Base-by-base conservation (phyloP, 2,329 filamentous ascomycete species). In the Chaetomiaceae sp. region DNA sequence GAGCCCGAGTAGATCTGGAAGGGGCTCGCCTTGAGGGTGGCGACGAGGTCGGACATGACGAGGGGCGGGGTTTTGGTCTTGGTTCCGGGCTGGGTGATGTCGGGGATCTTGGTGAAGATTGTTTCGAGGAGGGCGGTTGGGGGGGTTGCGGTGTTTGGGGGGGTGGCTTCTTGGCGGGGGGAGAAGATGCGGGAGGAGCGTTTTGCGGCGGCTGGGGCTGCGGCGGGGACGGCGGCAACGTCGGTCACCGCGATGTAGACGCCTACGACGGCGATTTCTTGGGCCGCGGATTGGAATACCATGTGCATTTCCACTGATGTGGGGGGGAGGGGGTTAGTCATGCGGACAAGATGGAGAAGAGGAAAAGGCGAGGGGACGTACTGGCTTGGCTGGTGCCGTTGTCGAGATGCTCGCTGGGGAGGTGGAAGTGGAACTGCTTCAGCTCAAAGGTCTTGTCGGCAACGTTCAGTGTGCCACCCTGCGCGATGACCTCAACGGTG, bases 271-370 rank as follows among this genome's bases (percentile, higher is more conserved):
- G 71, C 70, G 33, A 74, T 67, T 48, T 72, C 61, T 13, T 63
- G 56, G 31, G 60, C 62, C 12, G 69, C 66, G 13, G 69, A 69
- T 60, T 76, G 68, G 62, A 79, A 81, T 35, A 83, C 80, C 71
- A 83, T 78, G 67, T 84, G 81, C 66, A 75, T 72, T 64, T 79
- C 76, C 70, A 79, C 68, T n/a, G n/a, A n/a, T 64, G 60, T 27
- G 25, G 25, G 25, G 10, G 33, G 27, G 2, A 4, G 13, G 10
- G 21, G 37, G 50, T 51, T 46, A 48, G 40, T 23, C n/a, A 1
- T 19, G 25, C 6, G 16, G n/a, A 6, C 2, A 7, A 16, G 19
- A 8, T 6, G 30, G 2, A 14, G 23, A 8, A 16, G 23, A 17
- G 8, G 2, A 14, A 17, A 8, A 16, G 23, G 16, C 7, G 12